Base-by-base conservation (phyloP, 176 grass and related monocot species). In the Urochloa ruziziensis region DNA sequence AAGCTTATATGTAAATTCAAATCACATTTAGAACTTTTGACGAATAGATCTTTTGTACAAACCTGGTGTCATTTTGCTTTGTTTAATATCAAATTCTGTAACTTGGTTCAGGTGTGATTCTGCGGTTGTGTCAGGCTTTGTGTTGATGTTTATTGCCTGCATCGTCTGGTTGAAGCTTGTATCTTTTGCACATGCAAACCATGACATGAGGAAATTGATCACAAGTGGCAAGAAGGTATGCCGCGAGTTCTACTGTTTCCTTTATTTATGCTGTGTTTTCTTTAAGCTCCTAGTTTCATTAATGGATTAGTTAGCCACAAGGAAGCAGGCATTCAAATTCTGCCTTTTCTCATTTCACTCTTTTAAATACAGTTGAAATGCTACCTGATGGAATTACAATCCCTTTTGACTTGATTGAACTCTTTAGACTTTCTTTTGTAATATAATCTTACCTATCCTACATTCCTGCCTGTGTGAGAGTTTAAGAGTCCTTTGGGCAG, bases 111-210 rank as follows among this genome's bases (percentile, higher is more conserved):
- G 96, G 89, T 98, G 86, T 85, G 96, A 93, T 80, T 98, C 96
- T 67, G 93, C 96, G 42, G 96, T 95, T 87, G 88, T 98, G 59
- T 98, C 91, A 76, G 93, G 93, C 61, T 95, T 98, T 83, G 67
- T 89, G 27, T 91, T 98, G 74, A 98, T 98, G 72, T 93, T 98
- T 75, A 76, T 95, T 90, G 89, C 93, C 46, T 87, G 92, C 80
- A 91, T 95, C 80, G 82, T 98, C 87, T 98, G 93, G 80, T 65
- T 98, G 81, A 98, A 98, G 89, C 91, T 98, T 64, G 89, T 95
- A 59, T 98, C 96, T 57, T 98, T 93, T 86, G 96, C 91, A 61
- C 96, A 98, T 86, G 95, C 96, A 80, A 98, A 95, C 78, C 90
- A 93, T 90, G 96, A 98, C 91, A 95, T 95, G 72, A 95, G 91